Percentiles rank a stretch among this genome's conserved stretches.
phyloP scores from a whole-genome alignment of 2,329 filamentous ascomycete species.

The Cladosporium sp. region DNA sequence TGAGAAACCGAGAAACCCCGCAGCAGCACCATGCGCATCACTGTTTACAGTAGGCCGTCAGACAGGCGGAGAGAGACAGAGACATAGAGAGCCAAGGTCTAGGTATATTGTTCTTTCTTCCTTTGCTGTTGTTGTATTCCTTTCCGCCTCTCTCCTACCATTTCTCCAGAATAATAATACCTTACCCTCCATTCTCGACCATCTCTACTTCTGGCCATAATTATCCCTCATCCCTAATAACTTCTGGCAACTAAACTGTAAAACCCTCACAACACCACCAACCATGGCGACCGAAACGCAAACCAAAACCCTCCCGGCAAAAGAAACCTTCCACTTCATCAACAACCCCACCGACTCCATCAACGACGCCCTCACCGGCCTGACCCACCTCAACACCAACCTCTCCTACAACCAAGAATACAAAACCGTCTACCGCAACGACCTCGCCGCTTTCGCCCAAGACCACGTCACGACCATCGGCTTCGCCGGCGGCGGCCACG shows the following conservation, averaged over 20 bases:
- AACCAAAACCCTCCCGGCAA: slow-evolving; percentile 17
- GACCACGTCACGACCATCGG: slow-evolving; percentile 33
- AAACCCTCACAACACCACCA: background rate
- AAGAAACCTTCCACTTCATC: slow-evolving; percentile 36
- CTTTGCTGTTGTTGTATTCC: background rate
- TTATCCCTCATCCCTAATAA: too few relatives aligned
- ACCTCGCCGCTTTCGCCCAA: slow-evolving; percentile 27
- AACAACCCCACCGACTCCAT: slow-evolving; percentile 32
- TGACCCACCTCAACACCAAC: slow-evolving; percentile 31
- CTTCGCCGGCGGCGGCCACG: slow-evolving; percentile 38
- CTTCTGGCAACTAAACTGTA: too few relatives aligned
- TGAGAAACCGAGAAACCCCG: slow-evolving; percentile 11
- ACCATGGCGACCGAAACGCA: slow-evolving; percentile 12
- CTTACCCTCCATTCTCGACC: too few relatives aligned
- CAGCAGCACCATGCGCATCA: slow-evolving; percentile 12
- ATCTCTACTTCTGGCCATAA: background rate
- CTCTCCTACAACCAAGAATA: slow-evolving; percentile 32
- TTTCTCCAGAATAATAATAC: too few relatives aligned
- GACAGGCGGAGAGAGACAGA: background rate
- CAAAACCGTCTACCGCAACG: slow-evolving; percentile 34
- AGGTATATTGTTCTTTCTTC: slow-evolving; percentile 2
- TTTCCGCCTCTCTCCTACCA: background rate
- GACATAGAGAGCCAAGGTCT: slow-evolving; percentile 1
- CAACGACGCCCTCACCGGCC: slow-evolving; percentile 32
- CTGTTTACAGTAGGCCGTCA: slow-evolving; percentile 9